Base-by-base conservation (phyloP, 2,329 filamentous ascomycete species). In the Nectriaceae sp. region DNA sequence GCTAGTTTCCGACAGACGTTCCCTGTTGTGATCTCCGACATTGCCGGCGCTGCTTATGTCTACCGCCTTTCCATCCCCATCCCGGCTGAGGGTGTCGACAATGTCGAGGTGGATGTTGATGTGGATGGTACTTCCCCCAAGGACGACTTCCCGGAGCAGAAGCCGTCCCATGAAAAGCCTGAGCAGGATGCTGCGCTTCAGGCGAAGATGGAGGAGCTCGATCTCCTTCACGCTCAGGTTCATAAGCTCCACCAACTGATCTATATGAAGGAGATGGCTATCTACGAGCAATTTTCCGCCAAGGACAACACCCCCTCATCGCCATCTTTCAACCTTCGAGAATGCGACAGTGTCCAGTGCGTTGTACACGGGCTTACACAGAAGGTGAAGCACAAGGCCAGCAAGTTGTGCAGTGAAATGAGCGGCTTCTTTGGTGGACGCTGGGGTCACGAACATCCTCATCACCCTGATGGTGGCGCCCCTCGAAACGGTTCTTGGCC, bases 1-100 rank as follows among this genome's bases (percentile, higher is more conserved):
- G 60, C 74, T 46, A 67, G 70, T 15, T 79, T 81, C 60, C 71
- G 70, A 54, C 77, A 80, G 57, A 70, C 68, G 5, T 55, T 62
- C 2, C 73, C 76, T 1, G 65, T 70, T 18, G 64, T 69, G 39
- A 69, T 80, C 22, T 62, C 72, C 26, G 67, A 71, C 8, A 64
- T 79, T 45, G 69, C 74, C 39, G 71, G 70, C 4, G 67, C 70
- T 18, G 67, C 65, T 18, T 66, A 66, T n/a, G 57, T 70, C 46
- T 61, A 55, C 46, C 57, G 52, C 49, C 51, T 56, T 21, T 52
- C 54, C 11, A 26, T 40, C 6, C 37, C 37, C 40, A 39, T 43
- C 42, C 6, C 6, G 24, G 24, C 24, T 6, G 24, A 6, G 6
- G 24, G 13, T 6, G 24, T 6, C 24, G 24, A 29, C 6, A 6